Base-by-base conservation (phyloP, 2,329 filamentous ascomycete genomes). In the Blumeria hordei region DNA sequence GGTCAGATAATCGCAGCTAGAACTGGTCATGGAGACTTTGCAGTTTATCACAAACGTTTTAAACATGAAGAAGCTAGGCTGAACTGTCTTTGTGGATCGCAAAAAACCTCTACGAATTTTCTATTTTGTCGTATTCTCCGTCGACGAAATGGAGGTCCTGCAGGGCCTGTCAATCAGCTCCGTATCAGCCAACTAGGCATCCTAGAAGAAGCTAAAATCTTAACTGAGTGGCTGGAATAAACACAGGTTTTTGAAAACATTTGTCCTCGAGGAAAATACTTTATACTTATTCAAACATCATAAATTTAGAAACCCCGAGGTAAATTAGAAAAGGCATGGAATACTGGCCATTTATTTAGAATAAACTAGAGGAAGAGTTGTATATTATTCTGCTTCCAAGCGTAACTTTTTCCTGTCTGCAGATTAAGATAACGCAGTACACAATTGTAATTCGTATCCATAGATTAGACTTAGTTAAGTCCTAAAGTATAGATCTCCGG, bases 21-120 rank as follows among this genome's bases (percentile, higher is more conserved):
- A 37, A 52, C 49, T 9, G 49, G 49, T 16, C 49, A 52, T 21
- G 34, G 49, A 52, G 49, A 52, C 18, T 52, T 52, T 18, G 49
- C 49, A 36, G 11, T 5, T n/a, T 52, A 52, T 18, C 32, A 52
- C 16, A 37, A 7, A n/a, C 49, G 49, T 12, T 37, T 52, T 36
- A 18, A 11, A 7, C 49, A 36, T 16, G 11, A n/a, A 3, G 49
- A 52, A 8, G 49, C 49, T 18, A 52, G 12, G 10, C 14, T 52
- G 2, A 36, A 37, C 32, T 52, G 49, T 37, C 32, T 11, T 9
- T 52, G 32, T 18, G 49, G 49, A 35, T 52, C 12, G 14, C 49
- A 11, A n/a, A 52, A 52, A n/a, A 36, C 32, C 10, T 10, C 11
- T 9, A 12, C 16, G 10, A 32, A 52, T 18, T 37, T 52, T 36